Base-by-base conservation (phyloP, 306 rosid genomes). In the Vigna unguiculata region DNA sequence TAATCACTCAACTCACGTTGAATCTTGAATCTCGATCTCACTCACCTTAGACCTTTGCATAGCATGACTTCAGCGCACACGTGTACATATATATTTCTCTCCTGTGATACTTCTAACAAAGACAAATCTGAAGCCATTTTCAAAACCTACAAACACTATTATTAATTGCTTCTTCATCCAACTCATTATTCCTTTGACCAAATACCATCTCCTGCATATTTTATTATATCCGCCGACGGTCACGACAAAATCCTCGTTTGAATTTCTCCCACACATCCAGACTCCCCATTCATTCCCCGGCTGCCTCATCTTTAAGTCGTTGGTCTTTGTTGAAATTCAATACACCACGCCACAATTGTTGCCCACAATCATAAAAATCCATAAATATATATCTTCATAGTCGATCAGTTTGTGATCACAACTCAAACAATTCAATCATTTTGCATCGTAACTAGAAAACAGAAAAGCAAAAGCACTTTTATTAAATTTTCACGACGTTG, bases 201-300 rank as follows among this genome's bases (percentile, higher is more conserved):
- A 34, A 69, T 1, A 61, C 5, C 2, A 22, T 64, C 43, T 62
- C 83, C 0, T 1, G 16, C 5, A 7, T 14, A 30, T 60, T 11
- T 13, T 45, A 2, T 11, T 21, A 2, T 52, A 4, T 47, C 66
- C 75, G 91, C 93, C 90, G 92, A 88, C 90, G 86, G 83, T 81
- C 76, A 80, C n/a, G 90, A 85, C 87, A 81, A 72, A 84, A 58
- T 58, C 17, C 48, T 20, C 11, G 51, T 78, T 79, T 80, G 83
- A 80, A 84, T 79, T 82, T 61, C 38, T 38, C 13, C 40, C 9
- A 5, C 2, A 0, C 6, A 3, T 4, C 14, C 14, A 43, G 5
- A 68, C 51, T 60, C 47, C 22, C 28, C 1, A 71, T 64, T 64
- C 59, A 17, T 40, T 20, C 49, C 59, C 62, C 55, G 49, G 59